phyloP scores from a whole-genome alignment of 768 basidiomycete species.

The Phaeotremella fagi region DNA sequence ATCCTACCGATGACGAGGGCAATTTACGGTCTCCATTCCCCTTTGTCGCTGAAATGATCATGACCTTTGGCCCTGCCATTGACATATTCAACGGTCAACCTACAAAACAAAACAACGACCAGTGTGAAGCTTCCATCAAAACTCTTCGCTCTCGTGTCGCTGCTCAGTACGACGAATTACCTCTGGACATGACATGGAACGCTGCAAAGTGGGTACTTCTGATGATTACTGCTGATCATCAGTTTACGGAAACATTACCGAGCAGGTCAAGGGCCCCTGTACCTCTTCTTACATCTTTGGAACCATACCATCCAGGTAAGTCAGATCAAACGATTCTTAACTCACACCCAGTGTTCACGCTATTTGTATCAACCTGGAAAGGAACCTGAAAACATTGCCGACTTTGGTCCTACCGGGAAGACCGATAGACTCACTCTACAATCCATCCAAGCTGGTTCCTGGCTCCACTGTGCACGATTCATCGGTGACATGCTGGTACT shows the following conservation, averaged over 20 bases:
- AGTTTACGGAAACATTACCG: slow-evolving; percentile 27
- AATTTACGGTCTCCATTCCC: slow-evolving; percentile 17
- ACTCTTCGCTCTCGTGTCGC: too few species aligned
- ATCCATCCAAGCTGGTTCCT: slow-evolving; percentile 11
- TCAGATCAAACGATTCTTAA: not conserved
- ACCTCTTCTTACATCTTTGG: slow-evolving; percentile 35
- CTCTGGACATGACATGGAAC: slow-evolving; percentile 26
- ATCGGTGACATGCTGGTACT: slow-evolving; percentile 35
- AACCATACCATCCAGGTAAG: slow-evolving; percentile 30
- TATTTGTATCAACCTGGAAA: slow-evolving; percentile 6
- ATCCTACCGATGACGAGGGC: too few species aligned
- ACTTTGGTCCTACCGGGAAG: not conserved
- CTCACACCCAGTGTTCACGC: slow-evolving; percentile 11
- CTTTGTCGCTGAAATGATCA: slow-evolving; percentile 24
- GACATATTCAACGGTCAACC: slow-evolving; percentile 17
- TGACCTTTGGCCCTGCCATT: slow-evolving; percentile 26
- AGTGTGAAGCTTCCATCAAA: too few species aligned
- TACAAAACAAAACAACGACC: not conserved
- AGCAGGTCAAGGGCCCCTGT: slow-evolving; percentile 20
- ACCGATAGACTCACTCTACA: slow-evolving; percentile 23
- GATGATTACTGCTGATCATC: not conserved
- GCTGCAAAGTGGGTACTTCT: slow-evolving; percentile 16
- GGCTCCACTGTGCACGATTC: slow-evolving; percentile 24
- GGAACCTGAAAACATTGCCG: slow-evolving; percentile 4
- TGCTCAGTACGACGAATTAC: slow-evolving; percentile 21